Evolutionary conservation across 2,329 filamentous ascomycete genomes (phyloP).

Genomic region (Phyllosticta citrichinensis): DNA sequence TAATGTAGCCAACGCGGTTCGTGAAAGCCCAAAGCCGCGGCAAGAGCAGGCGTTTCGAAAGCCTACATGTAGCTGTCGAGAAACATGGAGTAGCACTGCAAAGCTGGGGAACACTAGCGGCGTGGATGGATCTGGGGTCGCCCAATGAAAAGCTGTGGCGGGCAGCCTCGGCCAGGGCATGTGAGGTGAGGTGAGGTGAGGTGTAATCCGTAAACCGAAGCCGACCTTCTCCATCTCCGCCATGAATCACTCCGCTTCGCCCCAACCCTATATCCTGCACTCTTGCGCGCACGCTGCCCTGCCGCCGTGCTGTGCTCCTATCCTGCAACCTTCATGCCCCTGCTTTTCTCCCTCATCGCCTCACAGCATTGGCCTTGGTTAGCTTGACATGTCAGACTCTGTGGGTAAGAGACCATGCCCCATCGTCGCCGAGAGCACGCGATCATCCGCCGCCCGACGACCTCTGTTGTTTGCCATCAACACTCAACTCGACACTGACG

Average conservation of each 20-base stretch:
- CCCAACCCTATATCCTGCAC: not conserved
- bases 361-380: conserved; percentile 4
- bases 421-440: not conserved
- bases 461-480: not conserved
- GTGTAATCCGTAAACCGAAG: not conserved
- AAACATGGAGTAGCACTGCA: not conserved
- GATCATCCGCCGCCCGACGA: not conserved
- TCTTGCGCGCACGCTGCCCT: not conserved
- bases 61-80: too few relatives aligned
- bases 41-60: not conserved
- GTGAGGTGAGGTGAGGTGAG: not conserved
- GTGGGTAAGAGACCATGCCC: conserved; percentile 7
- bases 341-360: not conserved
- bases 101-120: not conserved
- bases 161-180: not conserved
- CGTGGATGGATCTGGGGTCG: not conserved
- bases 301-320: not conserved
- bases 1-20: not conserved
- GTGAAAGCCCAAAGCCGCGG: not conserved
- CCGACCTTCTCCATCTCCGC: not conserved
- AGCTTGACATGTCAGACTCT: conserved; percentile 11
- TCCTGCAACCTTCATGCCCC: conserved; percentile 4
- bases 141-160: not conserved
- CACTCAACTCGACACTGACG: not conserved
- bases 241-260: not conserved